These are phyloP conservation scores for Cutaneotrichosporon arboriforme DNA, from an alignment of 1,284 basidiomycete genomes.

Conservation along the genomic window DNA sequence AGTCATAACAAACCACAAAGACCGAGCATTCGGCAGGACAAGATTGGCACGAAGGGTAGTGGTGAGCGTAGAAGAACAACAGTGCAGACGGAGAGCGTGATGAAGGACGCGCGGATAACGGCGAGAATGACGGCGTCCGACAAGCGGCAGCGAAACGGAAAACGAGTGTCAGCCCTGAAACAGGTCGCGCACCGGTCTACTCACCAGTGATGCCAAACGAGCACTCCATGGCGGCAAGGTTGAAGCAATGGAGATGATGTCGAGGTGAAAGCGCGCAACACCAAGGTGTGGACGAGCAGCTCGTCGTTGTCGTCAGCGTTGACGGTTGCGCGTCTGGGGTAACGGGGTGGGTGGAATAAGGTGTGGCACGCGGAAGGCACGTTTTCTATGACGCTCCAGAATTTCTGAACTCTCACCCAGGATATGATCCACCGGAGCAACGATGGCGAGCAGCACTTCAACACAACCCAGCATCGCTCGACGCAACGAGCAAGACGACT, in stretches of 20 bases:
- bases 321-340: slow-evolving; percentile 9
- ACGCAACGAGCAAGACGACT: background rate
- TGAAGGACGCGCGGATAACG: no score
- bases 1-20: slow-evolving; percentile 35
- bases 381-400: no score
- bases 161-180: background rate
- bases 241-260: background rate
- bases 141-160: no score
- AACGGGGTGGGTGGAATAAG: background rate
- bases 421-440: background rate
- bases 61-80: no score
- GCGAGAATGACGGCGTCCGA: no score
- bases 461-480: no score
- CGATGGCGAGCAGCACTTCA: background rate
- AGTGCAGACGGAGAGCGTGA: no score
- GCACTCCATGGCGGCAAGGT: slow-evolving; percentile 46
- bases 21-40: no score
- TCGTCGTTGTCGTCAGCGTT: slow-evolving; percentile 7
- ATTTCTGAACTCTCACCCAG: background rate
- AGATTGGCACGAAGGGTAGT: no score
- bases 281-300: no score
- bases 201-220: slow-evolving; percentile 51
- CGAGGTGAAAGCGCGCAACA: background rate
- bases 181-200: background rate
- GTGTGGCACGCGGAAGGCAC: background rate